phyloP scores from a whole-genome alignment of 768 basidiomycete species.

The Termitomyces eurrhizus region DNA sequence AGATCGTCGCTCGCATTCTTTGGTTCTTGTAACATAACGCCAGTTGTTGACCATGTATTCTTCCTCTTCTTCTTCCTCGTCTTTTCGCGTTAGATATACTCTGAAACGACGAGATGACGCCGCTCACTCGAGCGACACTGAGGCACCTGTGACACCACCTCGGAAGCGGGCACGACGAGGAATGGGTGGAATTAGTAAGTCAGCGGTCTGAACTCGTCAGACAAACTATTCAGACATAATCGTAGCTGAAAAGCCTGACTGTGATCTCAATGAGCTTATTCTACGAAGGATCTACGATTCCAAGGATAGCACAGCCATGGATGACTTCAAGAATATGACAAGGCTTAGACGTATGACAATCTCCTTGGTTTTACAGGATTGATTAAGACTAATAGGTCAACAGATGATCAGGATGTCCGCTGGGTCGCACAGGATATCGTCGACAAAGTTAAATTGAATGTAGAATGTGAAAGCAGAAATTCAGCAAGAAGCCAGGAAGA shows the following conservation, averaged over 20 bases:
- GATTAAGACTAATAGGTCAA: not conserved
- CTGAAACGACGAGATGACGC: slow-evolving; percentile 9
- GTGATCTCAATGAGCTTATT: slow-evolving; percentile 17
- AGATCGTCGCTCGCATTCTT: not conserved
- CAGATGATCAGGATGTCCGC: slow-evolving; percentile 18
- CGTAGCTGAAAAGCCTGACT: slow-evolving; percentile 10
- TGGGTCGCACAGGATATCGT: slow-evolving; percentile 29
- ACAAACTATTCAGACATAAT: not conserved
- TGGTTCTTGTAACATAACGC: slow-evolving; percentile 1
- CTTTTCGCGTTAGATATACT: slow-evolving; percentile 7
- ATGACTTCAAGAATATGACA: slow-evolving; percentile 18
- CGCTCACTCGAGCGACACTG: slow-evolving; percentile 19
- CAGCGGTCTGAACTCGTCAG: not conserved
- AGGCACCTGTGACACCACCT: slow-evolving; percentile 14
- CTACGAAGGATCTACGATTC: slow-evolving; percentile 12
- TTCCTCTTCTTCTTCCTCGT: slow-evolving; percentile 12
- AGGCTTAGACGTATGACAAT: slow-evolving; percentile 12
- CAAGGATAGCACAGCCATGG: slow-evolving; percentile 12
- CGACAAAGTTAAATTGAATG: slow-evolving; percentile 26
- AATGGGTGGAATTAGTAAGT: slow-evolving; percentile 9
- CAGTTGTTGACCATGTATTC: not conserved
- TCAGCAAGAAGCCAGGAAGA: slow-evolving; percentile 22
- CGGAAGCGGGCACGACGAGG: slow-evolving; percentile 17
- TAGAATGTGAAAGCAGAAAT: slow-evolving; percentile 28
- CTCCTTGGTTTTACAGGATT: no score